These are phyloP conservation scores for Huiozyma sinensis DNA, from an alignment of 805 yeast genomes.

Conservation along the genomic window DNA sequence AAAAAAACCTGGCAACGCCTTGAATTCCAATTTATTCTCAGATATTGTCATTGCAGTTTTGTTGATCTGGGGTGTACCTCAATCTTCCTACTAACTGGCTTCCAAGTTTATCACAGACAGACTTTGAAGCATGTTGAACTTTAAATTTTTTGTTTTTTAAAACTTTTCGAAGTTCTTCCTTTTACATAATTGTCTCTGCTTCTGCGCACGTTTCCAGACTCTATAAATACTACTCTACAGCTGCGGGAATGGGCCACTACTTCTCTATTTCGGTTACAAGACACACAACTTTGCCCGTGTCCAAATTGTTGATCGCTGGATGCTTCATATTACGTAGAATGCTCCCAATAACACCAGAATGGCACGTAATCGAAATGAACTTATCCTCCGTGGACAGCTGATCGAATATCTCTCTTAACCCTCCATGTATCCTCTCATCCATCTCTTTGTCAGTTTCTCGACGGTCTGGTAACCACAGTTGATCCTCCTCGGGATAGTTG, in stretches of 20 bases:
- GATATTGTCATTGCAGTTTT: too few species aligned
- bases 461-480: constrained; percentile 33
- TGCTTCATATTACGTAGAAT: constrained; percentile 42
- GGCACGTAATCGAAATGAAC: constrained; percentile 43
- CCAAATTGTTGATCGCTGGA: constrained; percentile 41
- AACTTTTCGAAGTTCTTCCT: too few species aligned
- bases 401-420: constrained; percentile 35
- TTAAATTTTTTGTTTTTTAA: too few species aligned
- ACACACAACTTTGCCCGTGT: constrained; percentile 59
- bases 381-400: constrained; percentile 16
- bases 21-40: not conserved
- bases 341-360: constrained; percentile 49
- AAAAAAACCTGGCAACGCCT: constrained; percentile 13
- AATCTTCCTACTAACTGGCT: too few species aligned
- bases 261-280: constrained; percentile 34
- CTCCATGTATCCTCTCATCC: constrained; percentile 31
- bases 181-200: too few species aligned
- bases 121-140: too few species aligned
- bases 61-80: too few species aligned
- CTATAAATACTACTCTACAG: too few species aligned
- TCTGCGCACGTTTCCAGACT: too few species aligned
- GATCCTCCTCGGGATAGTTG: constrained; percentile 42
- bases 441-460: constrained; percentile 43
- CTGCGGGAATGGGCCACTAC: too few species aligned
- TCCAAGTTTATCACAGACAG: too few species aligned